Percentiles rank a stretch among this genome's conserved stretches.
phyloP scores from a whole-genome alignment of 2,329 filamentous ascomycete genomes.

The Trichophyton simii region DNA sequence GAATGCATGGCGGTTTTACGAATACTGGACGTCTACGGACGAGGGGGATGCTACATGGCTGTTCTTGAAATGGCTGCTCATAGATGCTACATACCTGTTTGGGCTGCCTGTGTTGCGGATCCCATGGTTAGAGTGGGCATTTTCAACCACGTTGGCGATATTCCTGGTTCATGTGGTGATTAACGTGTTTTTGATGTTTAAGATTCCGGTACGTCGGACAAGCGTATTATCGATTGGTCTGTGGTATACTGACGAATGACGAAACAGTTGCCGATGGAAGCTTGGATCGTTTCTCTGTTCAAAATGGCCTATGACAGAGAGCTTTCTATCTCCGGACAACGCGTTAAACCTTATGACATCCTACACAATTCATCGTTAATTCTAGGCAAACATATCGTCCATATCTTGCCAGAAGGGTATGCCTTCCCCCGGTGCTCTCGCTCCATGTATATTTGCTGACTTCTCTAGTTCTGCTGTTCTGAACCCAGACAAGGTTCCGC shows the following conservation, averaged over 20 bases:
- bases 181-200: slow-evolving; percentile 86
- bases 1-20: slow-evolving; percentile 72
- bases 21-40: slow-evolving; percentile 68
- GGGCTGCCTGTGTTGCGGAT: slow-evolving; percentile 77
- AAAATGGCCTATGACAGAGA: slow-evolving; percentile 88
- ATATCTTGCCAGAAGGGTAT: slow-evolving; percentile 86
- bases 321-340: slow-evolving; percentile 81
- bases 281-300: slow-evolving; percentile 58
- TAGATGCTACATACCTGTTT: slow-evolving; percentile 80
- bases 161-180: slow-evolving; percentile 60
- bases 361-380: slow-evolving; percentile 89
- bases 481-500: slow-evolving; percentile 68
- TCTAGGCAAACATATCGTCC: slow-evolving; percentile 90
- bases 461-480: slow-evolving; percentile 59
- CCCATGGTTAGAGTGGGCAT: slow-evolving; percentile 90
- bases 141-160: slow-evolving; percentile 55
- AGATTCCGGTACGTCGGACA: slow-evolving; percentile 52
- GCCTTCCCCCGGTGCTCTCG: slow-evolving; percentile 16
- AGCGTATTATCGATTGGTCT: neutral
- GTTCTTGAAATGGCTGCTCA: slow-evolving; percentile 83
- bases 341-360: slow-evolving; percentile 76
- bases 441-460: slow-evolving; percentile 14
- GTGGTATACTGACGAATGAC: slow-evolving; percentile 5
- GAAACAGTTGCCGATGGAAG: slow-evolving; percentile 54
- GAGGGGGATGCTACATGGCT: slow-evolving; percentile 78